These are phyloP conservation scores for Globisporangium okanoganense DNA, from an alignment of 352 stramenopile genomes.

Conservation along the genomic window DNA sequence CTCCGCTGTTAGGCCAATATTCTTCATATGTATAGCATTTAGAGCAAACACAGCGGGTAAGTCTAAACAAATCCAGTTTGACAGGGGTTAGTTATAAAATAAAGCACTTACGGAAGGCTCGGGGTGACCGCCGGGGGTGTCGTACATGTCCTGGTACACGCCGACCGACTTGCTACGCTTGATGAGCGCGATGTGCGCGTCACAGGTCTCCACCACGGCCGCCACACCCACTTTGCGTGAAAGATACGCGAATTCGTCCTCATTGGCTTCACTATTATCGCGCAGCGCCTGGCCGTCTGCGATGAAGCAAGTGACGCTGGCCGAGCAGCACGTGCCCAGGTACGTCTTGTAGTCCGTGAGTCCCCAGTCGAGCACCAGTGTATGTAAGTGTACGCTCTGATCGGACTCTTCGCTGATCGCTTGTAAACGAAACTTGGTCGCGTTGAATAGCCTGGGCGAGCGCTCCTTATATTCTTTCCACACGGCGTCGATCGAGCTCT, in stretches of 20 bases:
- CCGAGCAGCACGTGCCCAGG: slow-evolving; percentile 65
- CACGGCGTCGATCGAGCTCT: slow-evolving; percentile 29
- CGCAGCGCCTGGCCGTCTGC: slow-evolving; percentile 21
- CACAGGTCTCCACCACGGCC: slow-evolving; percentile 55
- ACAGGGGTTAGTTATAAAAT: not conserved
- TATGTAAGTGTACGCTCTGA: not conserved
- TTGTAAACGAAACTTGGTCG: slow-evolving; percentile 60
- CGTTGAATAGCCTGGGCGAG: slow-evolving; percentile 67
- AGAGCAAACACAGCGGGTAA: not conserved
- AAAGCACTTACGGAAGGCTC: slow-evolving; percentile 41
- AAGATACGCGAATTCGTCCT: slow-evolving; percentile 47
- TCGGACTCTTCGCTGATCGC: not conserved
- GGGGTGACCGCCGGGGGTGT: slow-evolving; percentile 77
- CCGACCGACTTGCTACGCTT: slow-evolving; percentile 59
- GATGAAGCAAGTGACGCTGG: slow-evolving; percentile 30
- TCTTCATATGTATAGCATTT: slow-evolving; percentile 7
- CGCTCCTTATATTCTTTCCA: slow-evolving; percentile 34
- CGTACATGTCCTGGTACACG: slow-evolving; percentile 67
- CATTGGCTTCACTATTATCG: no score
- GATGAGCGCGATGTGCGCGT: slow-evolving; percentile 64
- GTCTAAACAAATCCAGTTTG: not conserved
- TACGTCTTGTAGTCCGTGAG: slow-evolving; percentile 79
- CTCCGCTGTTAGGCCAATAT: slow-evolving; percentile 31
- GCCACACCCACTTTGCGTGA: slow-evolving; percentile 82
- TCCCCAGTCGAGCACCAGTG: slow-evolving; percentile 35